Conservation (phyloP, 2,329 filamentous ascomycete species). For the Thermoascus crustaceus region DNA sequence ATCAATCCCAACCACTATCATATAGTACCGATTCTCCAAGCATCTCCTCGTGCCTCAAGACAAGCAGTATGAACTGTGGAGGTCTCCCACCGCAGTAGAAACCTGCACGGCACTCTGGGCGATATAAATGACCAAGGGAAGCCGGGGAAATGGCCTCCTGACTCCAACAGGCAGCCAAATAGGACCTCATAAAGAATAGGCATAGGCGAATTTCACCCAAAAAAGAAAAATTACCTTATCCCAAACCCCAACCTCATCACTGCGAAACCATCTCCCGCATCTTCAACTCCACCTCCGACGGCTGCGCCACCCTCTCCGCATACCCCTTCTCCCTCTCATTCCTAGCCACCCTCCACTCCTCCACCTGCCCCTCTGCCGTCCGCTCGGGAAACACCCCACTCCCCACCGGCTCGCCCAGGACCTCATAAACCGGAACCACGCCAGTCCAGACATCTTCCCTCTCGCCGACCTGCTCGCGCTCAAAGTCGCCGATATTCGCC, state of each 20-base stretch:
- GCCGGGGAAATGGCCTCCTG: too few relatives aligned
- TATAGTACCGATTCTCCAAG: too few relatives aligned
- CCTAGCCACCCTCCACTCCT: background rate
- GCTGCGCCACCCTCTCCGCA: background rate
- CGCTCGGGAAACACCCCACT: conserved; percentile 1
- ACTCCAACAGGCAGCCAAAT: too few relatives aligned
- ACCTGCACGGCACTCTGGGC: too few relatives aligned
- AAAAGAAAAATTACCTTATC: too few relatives aligned
- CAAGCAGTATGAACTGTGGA: too few relatives aligned
- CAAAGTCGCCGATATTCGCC: conserved; percentile 5
- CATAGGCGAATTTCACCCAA: too few relatives aligned
- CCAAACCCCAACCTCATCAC: background rate
- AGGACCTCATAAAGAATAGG: too few relatives aligned
- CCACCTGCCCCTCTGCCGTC: background rate
- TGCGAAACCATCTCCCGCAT: background rate
- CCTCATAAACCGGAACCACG: conserved; percentile 6
- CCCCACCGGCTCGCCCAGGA: conserved; percentile 3
- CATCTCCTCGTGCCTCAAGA: too few relatives aligned
- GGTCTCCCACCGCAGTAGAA: too few relatives aligned
- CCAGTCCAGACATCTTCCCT: conserved; percentile 7
- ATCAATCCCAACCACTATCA: too few relatives aligned
- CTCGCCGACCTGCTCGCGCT: conserved; percentile 3
- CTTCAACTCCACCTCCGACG: background rate
- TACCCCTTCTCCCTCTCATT: background rate
- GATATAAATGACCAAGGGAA: too few relatives aligned